Evolutionary conservation across 768 basidiomycete genomes (phyloP).

Genomic region (Tephrocybe sp.): DNA sequence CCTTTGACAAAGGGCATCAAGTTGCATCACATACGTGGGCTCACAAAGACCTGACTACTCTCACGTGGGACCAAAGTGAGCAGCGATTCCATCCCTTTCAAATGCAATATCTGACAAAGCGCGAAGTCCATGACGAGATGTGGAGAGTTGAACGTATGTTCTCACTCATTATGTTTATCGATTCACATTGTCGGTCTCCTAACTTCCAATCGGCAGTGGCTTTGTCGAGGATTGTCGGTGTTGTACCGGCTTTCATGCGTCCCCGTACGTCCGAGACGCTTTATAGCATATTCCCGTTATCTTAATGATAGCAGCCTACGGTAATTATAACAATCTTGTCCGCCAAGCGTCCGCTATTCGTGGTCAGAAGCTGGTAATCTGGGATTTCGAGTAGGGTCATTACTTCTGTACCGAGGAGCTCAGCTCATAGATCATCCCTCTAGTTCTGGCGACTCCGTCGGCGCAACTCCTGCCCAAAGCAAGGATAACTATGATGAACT

Average conservation of each 20-base stretch:
- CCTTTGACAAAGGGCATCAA: slow-evolving; percentile 38
- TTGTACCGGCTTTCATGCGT: slow-evolving; percentile 44
- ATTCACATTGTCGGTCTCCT: not conserved
- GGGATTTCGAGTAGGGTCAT: slow-evolving; percentile 27
- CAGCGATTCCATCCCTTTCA: slow-evolving; percentile 7
- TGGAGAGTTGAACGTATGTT: slow-evolving; percentile 40
- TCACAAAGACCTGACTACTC: slow-evolving; percentile 35
- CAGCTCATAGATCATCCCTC: not conserved
- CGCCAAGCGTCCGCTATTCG: slow-evolving; percentile 31
- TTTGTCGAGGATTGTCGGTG: slow-evolving; percentile 37
- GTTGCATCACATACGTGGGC: slow-evolving; percentile 45
- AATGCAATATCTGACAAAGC: not conserved
- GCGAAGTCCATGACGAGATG: slow-evolving; percentile 42
- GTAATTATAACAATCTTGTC: slow-evolving; percentile 46
- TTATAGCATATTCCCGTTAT: not conserved
- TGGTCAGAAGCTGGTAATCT: slow-evolving; percentile 34
- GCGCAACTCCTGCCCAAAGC: slow-evolving; percentile 30
- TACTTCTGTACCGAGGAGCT: not conserved
- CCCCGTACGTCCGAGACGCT: slow-evolving; percentile 29
- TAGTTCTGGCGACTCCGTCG: slow-evolving; percentile 38
- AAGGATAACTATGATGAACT: slow-evolving; percentile 26
- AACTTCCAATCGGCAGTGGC: slow-evolving; percentile 29
- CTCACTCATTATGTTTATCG: not conserved
- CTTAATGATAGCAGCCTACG: slow-evolving; percentile 32
- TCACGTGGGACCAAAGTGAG: slow-evolving; percentile 39